Evolutionary conservation across 805 yeast species (phyloP).

Genomic region (Saturnispora kantuleensis): DNA sequence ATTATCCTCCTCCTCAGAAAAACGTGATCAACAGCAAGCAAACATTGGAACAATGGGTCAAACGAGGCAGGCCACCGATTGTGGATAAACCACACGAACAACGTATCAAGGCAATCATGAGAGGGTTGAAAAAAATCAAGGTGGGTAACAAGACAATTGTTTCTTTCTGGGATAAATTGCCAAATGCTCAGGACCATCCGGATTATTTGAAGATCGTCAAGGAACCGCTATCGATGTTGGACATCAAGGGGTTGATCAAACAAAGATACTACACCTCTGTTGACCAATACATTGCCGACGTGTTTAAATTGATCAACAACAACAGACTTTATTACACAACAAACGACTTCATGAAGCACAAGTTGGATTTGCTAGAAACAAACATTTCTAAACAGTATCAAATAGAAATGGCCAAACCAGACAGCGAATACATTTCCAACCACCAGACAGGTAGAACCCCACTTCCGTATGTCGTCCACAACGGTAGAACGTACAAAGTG

Average conservation of each 20-base stretch:
- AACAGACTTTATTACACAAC: conserved; percentile 57
- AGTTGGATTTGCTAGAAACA: conserved; percentile 53
- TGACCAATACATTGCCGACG: conserved; percentile 67
- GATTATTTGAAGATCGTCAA: conserved; percentile 44
- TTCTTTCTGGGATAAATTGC: conserved; percentile 67
- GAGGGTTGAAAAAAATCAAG: conserved; percentile 67
- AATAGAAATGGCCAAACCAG: conserved; percentile 72
- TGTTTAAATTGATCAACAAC: conserved; percentile 64
- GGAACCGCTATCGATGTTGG: conserved; percentile 60
- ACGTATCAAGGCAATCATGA: conserved; percentile 77
- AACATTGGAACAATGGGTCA: conserved; percentile 37
- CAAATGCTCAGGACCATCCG: conserved; percentile 49
- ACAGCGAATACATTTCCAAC: conserved; percentile 55
- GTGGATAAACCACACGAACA: conserved; percentile 89
- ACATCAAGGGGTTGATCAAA: conserved; percentile 73
- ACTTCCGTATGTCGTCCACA: conserved; percentile 71
- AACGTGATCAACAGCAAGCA: conserved; percentile 17
- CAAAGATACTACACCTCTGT: conserved; percentile 72
- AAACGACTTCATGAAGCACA: conserved; percentile 47
- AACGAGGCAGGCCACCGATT: conserved; percentile 86
- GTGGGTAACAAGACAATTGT: conserved; percentile 37
- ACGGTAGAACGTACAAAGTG: conserved; percentile 64
- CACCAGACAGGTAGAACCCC: conserved; percentile 46
- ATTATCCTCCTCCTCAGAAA: conserved; percentile 20
- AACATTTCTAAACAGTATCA: conserved; percentile 49